Evolutionary conservation across 441 rosid species (phyloP), one percentile per base, ranked within the genome.

Genomic region (Erodium trifolium): DNA sequence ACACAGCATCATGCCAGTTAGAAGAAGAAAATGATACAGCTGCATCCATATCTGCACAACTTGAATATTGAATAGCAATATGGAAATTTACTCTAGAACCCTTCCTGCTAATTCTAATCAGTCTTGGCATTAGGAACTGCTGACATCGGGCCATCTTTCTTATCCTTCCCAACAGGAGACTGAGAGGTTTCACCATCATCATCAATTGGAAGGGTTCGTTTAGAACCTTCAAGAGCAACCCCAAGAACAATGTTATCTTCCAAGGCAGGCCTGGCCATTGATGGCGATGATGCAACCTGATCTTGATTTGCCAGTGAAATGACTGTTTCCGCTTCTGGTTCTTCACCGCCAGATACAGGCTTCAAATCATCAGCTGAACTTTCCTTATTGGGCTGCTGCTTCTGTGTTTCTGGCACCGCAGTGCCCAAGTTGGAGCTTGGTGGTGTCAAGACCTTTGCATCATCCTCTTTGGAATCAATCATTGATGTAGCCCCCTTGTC

Each of bases 221-320:
- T 91, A 3, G 94, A 86, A 63, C 97, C 95, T 65, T 93, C 97
- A 66, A 93, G 67, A 3, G 96, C 97, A 47, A 93, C 98, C 1
- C 89, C 96, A 9, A 93, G 94, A 75, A 93, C 87, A 67, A 93
- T 85, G 72, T 91, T 93, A 66, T 93, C 97, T 76, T 85, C 93
- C 80, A 91, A 65, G 5, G 84, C 71, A 45, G 92, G 82, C 72
- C 82, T 79, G 14, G 69, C 70, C 41, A 63, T 55, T 18, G 85
- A 69, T 62, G 73, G 27, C 27, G 27, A 23, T 23, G 27, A 23
- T 23, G 27, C 37, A 34, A 34, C 37, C 37, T 35, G 57, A 53
- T 84, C 93, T 71, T 78, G 87, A 74, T 80, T 80, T 67, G 71
- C 76, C 65, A n/a, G 78, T 69, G 81, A 68, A 73, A 65, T 18